Conservation (phyloP, 495 filamentous ascomycete genomes). For the Trichoderma reesei region DNA sequence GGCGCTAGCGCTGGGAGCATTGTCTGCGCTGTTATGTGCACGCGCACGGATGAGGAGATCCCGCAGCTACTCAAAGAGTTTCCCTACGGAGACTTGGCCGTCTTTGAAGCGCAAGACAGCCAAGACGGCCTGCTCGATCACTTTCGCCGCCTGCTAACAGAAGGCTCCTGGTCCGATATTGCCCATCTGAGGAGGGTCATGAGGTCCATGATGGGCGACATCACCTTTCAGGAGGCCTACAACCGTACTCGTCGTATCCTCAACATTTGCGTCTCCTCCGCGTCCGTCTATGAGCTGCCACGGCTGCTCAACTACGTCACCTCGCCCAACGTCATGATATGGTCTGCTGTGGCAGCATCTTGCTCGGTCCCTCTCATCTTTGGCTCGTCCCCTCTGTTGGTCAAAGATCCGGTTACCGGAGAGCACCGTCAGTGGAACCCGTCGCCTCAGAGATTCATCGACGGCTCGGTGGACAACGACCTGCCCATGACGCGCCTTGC, state of each 20-base stretch:
- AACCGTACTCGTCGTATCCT: conserved; percentile 81
- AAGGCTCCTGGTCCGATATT: conserved; percentile 77
- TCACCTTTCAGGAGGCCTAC: conserved; percentile 94
- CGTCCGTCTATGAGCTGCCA: conserved; percentile 77
- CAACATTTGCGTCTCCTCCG: conserved; percentile 87
- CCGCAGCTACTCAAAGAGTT: conserved; percentile 62
- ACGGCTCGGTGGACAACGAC: conserved; percentile 91
- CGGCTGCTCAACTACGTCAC: conserved; percentile 86
- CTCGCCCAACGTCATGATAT: conserved; percentile 86
- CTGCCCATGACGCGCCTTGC: conserved; percentile 83
- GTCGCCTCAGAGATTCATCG: conserved; percentile 74
- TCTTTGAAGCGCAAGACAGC: conserved; percentile 69
- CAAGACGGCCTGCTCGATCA: conserved; percentile 60
- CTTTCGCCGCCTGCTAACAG: conserved; percentile 64
- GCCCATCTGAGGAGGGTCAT: conserved; percentile 70
- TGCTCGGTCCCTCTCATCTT: conserved; percentile 91
- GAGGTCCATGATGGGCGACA: conserved; percentile 67
- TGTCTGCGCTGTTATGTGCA: conserved; percentile 77
- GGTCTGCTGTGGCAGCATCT: conserved; percentile 91
- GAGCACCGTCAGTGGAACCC: conserved; percentile 75
- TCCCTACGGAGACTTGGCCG: conserved; percentile 69
- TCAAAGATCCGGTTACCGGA: conserved; percentile 79
- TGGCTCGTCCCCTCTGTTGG: conserved; percentile 59
- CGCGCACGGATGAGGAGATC: conserved; percentile 75
- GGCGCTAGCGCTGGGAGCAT: conserved; percentile 94